Percentiles rank a stretch among this genome's conserved stretches.
phyloP scores from a whole-genome alignment of 257 asterid species.

The Primulina tabacum region DNA sequence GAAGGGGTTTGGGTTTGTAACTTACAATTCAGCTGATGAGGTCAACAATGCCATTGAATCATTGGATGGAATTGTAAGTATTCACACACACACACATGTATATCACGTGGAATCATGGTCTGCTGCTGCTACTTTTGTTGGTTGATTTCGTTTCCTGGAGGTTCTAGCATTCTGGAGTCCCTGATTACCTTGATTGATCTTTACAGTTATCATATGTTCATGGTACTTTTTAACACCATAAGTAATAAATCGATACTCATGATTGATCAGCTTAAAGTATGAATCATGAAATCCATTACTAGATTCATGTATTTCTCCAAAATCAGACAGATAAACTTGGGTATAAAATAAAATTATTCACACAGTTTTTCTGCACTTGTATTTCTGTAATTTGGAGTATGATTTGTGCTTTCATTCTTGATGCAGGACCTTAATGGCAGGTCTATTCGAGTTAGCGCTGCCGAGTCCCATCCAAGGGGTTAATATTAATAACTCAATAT shows the following conservation, averaged over 20 bases:
- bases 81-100: not conserved
- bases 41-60: slow-evolving; percentile 57
- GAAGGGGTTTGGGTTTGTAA: slow-evolving; percentile 93
- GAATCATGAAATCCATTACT: too few species aligned
- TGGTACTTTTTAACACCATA: not conserved
- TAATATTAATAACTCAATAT: slow-evolving; percentile 28
- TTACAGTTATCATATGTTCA: not conserved
- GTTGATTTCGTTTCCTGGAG: not conserved
- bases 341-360: not conserved
- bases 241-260: too few species aligned
- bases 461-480: slow-evolving; percentile 63
- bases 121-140: not conserved
- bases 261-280: too few species aligned
- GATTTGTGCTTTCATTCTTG: slow-evolving; percentile 3
- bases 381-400: not conserved
- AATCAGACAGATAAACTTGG: too few species aligned
- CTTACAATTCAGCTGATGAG: slow-evolving; percentile 61
- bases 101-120: not conserved
- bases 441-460: slow-evolving; percentile 66
- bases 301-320: not conserved
- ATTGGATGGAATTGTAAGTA: slow-evolving; percentile 76
- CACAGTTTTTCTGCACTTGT: not conserved
- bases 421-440: slow-evolving; percentile 73
- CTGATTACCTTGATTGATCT: too few species aligned
- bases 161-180: too few species aligned